Evolutionary conservation across 2,329 filamentous ascomycete genomes (phyloP), one percentile per base, ranked within the genome.

Genomic region (Microcyclospora tardicrescens): DNA sequence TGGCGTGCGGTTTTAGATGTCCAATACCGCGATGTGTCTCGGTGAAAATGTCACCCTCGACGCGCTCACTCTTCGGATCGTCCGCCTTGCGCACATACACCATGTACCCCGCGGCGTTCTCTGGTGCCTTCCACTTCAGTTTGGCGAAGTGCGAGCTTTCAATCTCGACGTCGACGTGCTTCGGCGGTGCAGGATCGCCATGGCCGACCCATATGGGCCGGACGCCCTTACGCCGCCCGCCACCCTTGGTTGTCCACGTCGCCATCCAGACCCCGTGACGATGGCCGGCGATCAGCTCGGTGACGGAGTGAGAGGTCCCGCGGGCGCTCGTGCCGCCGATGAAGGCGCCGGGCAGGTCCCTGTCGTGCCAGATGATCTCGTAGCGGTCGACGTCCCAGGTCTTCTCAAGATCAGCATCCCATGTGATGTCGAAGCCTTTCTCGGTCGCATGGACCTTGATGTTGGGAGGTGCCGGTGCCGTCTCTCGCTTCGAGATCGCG

Each of bases 351-450:
- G 35, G 33, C 30, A n/a, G 30, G 10, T 34, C 43, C 38, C 43
- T 41, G 15, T 43, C 37, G 19, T 37, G 19, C 27, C 39, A 45
- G 9, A 45, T 34, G 5, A 44, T 39, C 5, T 42, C 42, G 34
- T 49, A 49, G 2, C 43, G 38, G 15, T 47, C 39, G 3, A 49
- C 39, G 12, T 43, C 37, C 40, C 44, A 46, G 10, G 24, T 33
- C 3, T 33, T 34, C 5, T 43, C 13, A 4, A 28, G 16, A 3
- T 36, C 28, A 19, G 36, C 24, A 1, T 32, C 28, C 43, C 43
- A 49, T 6, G 40, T 42, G 1, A 40, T 35, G 33, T 37, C 35
- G 14, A 46, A 38, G 6, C 44, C 41, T 2, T 33, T 19, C 3
- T 36, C 31, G 2, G 24, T 29, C 2, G 46, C n/a, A 16, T 31